A percentile compares a stretch with the other conserved stretches of the same genome.
These are phyloP conservation scores for Novakomyces olei DNA, from an alignment of 805 yeast species.

Conservation along the genomic window DNA sequence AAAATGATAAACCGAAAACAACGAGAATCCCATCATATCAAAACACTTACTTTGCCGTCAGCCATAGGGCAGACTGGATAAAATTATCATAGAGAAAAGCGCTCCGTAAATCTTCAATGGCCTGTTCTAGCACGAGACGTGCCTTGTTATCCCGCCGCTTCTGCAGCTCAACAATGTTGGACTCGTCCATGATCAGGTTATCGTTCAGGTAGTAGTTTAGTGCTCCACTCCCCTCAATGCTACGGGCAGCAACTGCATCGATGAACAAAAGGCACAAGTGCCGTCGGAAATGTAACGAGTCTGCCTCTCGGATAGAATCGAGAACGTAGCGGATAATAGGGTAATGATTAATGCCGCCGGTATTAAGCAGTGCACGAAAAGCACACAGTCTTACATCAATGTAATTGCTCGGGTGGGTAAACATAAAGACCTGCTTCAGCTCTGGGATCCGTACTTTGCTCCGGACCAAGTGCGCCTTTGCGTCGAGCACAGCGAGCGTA, in stretches of 20 bases:
- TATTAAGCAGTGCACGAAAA: slow-evolving; percentile 39
- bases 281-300: slow-evolving; percentile 29
- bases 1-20: too few relatives aligned
- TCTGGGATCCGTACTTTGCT: slow-evolving; percentile 31
- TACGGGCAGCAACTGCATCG: slow-evolving; percentile 35
- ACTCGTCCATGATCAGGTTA: slow-evolving; percentile 4
- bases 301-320: slow-evolving; percentile 32
- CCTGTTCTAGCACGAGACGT: slow-evolving; percentile 36
- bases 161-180: slow-evolving; percentile 2
- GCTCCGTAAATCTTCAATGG: slow-evolving; percentile 20
- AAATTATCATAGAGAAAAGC: slow-evolving; percentile 40
- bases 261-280: slow-evolving; percentile 28
- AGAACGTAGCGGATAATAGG: slow-evolving; percentile 41
- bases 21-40: too few relatives aligned
- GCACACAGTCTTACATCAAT: slow-evolving; percentile 42
- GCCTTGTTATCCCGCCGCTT: slow-evolving; percentile 36
- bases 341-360: slow-evolving; percentile 59
- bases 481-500: slow-evolving; percentile 33
- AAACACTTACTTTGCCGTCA: slow-evolving; percentile 20
- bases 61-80: slow-evolving; percentile 43
- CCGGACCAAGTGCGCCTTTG: slow-evolving; percentile 36
- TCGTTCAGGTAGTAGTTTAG: slow-evolving; percentile 6
- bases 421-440: slow-evolving; percentile 32
- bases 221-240: slow-evolving; percentile 40
- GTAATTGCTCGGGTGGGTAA: slow-evolving; percentile 26